Evolutionary conservation across 768 basidiomycete species (phyloP), one percentile per base, ranked within the genome.

Genomic region (Cyclocybe cylindracea): DNA sequence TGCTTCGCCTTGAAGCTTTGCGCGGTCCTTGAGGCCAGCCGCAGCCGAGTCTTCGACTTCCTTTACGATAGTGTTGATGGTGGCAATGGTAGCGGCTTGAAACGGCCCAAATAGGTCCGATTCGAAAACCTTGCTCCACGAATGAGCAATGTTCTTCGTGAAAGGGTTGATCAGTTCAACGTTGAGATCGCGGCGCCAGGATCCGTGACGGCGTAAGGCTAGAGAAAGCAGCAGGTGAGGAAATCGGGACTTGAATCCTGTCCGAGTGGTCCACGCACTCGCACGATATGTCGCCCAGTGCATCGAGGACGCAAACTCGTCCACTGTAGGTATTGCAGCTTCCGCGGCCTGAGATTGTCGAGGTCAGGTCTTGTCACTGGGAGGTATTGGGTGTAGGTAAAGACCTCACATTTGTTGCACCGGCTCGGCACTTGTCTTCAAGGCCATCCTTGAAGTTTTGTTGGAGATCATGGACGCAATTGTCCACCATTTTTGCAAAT

Each of bases 251-350:
- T 16, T 11, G 10, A 8, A 32, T 29, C 31, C 18, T n/a, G 33
- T 24, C 10, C 5, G n/a, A 39, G 24, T 10, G 37, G 35, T 14
- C 4, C 9, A 69, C 78, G 64, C 56, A 83, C 80, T 82, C 4
- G 80, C 82, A 51, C 82, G 73, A 60, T 81, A 85, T 10, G 82
- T 83, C 1, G 51, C 67, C 83, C 84, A 85, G 53, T 85, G 83
- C 78, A 84, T 82, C 5, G 75, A 71, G 5, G 58, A 63, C 1
- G 78, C 76, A 57, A 85, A 81, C 5, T 74, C 69, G 46, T 84
- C 81, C 0, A 73, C 65, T 8, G 76, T 78, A 6, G 70, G 54
- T 6, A 84, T 66, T 7, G 84, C 79, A 46, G 70, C 68, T 1
- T 66, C 66, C 10, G 80, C 70, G 49, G 74, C 72, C 73, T 76